A percentile compares a stretch with the other conserved stretches of the same genome.
Evolutionary conservation across 2,329 filamentous ascomycete species (phyloP).

Genomic region (Aspergillus viridinutans): DNA sequence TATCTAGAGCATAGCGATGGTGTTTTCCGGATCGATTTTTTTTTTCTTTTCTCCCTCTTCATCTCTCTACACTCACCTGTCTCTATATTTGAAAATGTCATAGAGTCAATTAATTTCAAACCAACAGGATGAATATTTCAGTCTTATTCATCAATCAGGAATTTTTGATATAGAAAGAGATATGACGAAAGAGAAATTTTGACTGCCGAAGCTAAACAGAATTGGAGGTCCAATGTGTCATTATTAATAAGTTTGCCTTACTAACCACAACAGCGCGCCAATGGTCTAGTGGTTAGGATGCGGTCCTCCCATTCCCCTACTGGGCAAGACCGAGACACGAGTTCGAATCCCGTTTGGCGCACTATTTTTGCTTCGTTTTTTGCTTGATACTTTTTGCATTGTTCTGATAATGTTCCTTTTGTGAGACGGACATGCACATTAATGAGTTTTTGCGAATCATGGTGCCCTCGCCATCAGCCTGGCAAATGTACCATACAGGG

Average conservation of each 20-base stretch:
- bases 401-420: background rate
- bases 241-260: background rate
- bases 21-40: background rate
- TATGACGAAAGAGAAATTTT: background rate
- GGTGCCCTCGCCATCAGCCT: background rate
- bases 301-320: conserved; percentile 1
- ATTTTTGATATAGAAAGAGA: background rate
- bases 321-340: conserved; percentile 1
- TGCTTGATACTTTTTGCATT: background rate
- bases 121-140: background rate
- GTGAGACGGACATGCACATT: too few relatives aligned
- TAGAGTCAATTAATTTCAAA: background rate
- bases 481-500: background rate
- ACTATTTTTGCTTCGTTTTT: background rate
- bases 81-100: background rate
- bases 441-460: background rate
- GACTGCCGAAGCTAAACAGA: background rate
- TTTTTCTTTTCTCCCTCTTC: background rate
- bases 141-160: background rate
- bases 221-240: background rate
- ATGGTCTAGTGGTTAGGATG: conserved; percentile 3
- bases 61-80: background rate
- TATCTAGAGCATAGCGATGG: conserved; percentile 13
- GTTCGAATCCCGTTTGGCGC: conserved; percentile 2
- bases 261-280: background rate